Evolutionary conservation across 352 stramenopile species (phyloP), one percentile per base, ranked within the genome.

Genomic region (Pilasporangium apinafurcum): DNA sequence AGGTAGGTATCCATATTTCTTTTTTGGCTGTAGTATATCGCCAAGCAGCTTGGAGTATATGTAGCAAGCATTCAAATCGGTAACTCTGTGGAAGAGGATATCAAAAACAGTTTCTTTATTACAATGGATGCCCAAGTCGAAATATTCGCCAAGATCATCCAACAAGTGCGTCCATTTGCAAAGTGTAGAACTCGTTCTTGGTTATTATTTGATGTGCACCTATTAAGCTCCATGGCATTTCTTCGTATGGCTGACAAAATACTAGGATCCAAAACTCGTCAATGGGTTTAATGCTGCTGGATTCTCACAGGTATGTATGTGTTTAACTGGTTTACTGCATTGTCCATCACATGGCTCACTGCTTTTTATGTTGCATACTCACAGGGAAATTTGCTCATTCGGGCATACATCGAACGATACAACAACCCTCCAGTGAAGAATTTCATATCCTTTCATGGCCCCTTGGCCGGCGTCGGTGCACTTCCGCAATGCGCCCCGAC

Each of bases 231-330:
- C 17, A 9, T 35, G 20, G 7, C 5, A 3, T 5, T 32, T 37
- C 13, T 51, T 24, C 30, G 17, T n/a, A n/a, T n/a, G n/a, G n/a
- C n/a, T n/a, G n/a, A n/a, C n/a, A n/a, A n/a, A n/a, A n/a, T n/a
- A n/a, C 8, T 37, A 92, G 63, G 90, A 98, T 46, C 52, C 81
- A 0, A 65, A 89, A 5, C 72, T 98, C 4, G 43, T 48, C 0
- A 65, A 74, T 20, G 92, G 93, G n/a, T 98, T 98, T 59, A 96
- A 98, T 68, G 87, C 77, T 2, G 77, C 91, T 29, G 93, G 93
- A 0, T 95, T 97, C 40, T 97, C 86, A 18, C 93, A 98, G 69
- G 77, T 90, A 14, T 12, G 38, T 37, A 24, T 39, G 26, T 27
- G 29, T 18, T 2, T 25, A 21, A 26, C 18, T 17, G 12, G 24